Evolutionary conservation across 179 eudicot genomes (phyloP).

Genomic region (Drosera spatulata): DNA sequence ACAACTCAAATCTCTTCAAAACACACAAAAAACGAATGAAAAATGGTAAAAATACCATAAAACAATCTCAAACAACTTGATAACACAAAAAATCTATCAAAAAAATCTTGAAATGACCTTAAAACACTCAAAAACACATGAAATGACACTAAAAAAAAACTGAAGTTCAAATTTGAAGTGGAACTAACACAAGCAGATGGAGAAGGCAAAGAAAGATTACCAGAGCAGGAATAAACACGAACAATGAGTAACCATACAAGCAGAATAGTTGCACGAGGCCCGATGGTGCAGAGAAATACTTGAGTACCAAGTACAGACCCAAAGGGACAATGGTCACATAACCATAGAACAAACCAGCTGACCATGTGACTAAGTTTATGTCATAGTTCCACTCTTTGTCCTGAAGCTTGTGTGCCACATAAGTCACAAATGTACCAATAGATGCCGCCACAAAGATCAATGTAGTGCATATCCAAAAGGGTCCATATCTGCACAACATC

Average conservation of each 20-base stretch:
- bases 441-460: conserved; percentile 90
- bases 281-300: conserved; percentile 96
- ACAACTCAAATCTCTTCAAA: too few relatives aligned
- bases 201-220: conserved; percentile 31
- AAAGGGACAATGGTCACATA: conserved; percentile 80
- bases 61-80: too few relatives aligned
- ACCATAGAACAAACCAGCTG: conserved; percentile 96
- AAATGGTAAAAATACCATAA: too few relatives aligned
- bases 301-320: conserved; percentile 67
- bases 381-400: conserved; percentile 82
- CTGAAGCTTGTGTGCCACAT: conserved; percentile 73
- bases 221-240: conserved; percentile 91
- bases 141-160: too few relatives aligned
- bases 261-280: conserved; percentile 88
- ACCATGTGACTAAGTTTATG: conserved; percentile 89
- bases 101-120: too few relatives aligned
- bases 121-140: too few relatives aligned
- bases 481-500: conserved; percentile 68
- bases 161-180: neutral
- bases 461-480: conserved; percentile 97
- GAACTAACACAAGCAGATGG: neutral
- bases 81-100: too few relatives aligned
- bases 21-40: too few relatives aligned
- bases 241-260: conserved; percentile 87
- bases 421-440: conserved; percentile 90